These are phyloP conservation scores for Ophiostoma sp. DNA, from an alignment of 2,329 filamentous ascomycete species.

Conservation along the genomic window DNA sequence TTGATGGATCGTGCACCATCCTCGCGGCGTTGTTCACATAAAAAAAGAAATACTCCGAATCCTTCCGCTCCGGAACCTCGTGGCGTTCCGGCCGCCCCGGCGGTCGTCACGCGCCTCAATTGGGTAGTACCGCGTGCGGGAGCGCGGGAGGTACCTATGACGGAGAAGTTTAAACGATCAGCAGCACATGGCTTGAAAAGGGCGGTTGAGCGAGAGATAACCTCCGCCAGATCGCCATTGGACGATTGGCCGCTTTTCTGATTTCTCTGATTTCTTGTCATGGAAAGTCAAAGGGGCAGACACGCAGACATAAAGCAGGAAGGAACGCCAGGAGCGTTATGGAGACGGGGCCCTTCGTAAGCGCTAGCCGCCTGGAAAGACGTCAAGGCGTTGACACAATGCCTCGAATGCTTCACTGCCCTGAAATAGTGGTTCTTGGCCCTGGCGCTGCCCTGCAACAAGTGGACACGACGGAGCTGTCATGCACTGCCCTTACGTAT, in stretches of 20 bases:
- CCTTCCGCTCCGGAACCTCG: background rate
- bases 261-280: background rate
- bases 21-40: background rate
- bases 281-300: background rate
- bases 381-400: background rate
- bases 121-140: background rate
- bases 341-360: background rate
- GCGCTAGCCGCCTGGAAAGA: background rate
- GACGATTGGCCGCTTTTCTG: background rate
- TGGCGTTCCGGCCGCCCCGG: constrained; percentile 10
- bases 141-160: background rate
- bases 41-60: background rate
- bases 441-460: background rate
- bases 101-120: background rate
- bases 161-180: constrained; percentile 5
- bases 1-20: background rate
- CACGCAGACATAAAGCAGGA: background rate
- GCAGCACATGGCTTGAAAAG: background rate
- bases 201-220: background rate
- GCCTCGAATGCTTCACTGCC: background rate
- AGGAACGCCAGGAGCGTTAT: background rate
- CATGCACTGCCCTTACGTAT: constrained; percentile 12
- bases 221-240: background rate
- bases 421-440: background rate
- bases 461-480: background rate